These are phyloP conservation scores for Clavispora phyllophila DNA, from an alignment of 805 yeast genomes.

Conservation along the genomic window DNA sequence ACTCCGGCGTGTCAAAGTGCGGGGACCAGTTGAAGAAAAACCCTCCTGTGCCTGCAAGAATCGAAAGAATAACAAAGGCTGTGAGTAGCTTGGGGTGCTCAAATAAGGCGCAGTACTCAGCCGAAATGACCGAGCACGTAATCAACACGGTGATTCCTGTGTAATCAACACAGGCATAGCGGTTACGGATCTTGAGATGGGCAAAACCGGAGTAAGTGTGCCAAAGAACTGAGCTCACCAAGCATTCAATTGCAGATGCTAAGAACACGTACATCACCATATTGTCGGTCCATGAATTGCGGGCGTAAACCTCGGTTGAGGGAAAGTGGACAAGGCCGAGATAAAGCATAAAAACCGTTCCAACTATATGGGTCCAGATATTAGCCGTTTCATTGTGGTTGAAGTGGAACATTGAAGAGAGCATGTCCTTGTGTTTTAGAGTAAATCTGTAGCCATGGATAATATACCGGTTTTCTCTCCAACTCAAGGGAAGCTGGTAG, in stretches of 20 bases:
- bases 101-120: slow-evolving; percentile 75
- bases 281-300: slow-evolving; percentile 40
- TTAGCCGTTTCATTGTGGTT: slow-evolving; percentile 87
- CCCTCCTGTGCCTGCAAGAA: slow-evolving; percentile 66
- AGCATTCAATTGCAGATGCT: slow-evolving; percentile 68
- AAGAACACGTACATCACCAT: slow-evolving; percentile 60
- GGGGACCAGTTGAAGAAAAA: slow-evolving; percentile 88
- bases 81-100: slow-evolving; percentile 47
- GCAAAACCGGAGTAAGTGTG: slow-evolving; percentile 86
- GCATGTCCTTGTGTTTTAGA: slow-evolving; percentile 52
- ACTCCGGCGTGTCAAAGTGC: slow-evolving; percentile 80
- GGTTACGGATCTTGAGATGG: slow-evolving; percentile 52
- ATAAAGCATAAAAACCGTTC: slow-evolving; percentile 55
- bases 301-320: slow-evolving; percentile 41
- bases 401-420: slow-evolving; percentile 51
- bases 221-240: slow-evolving; percentile 79
- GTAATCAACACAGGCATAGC: slow-evolving; percentile 90
- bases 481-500: slow-evolving; percentile 83
- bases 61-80: slow-evolving; percentile 55
- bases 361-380: slow-evolving; percentile 88
- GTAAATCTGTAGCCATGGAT: slow-evolving; percentile 82
- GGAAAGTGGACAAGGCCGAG: slow-evolving; percentile 64
- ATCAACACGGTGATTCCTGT: slow-evolving; percentile 89
- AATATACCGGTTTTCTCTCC: slow-evolving; percentile 90
- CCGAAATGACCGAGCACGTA: slow-evolving; percentile 81